Conservation (phyloP, 768 basidiomycete genomes). For the Boletus eberwhitei region DNA sequence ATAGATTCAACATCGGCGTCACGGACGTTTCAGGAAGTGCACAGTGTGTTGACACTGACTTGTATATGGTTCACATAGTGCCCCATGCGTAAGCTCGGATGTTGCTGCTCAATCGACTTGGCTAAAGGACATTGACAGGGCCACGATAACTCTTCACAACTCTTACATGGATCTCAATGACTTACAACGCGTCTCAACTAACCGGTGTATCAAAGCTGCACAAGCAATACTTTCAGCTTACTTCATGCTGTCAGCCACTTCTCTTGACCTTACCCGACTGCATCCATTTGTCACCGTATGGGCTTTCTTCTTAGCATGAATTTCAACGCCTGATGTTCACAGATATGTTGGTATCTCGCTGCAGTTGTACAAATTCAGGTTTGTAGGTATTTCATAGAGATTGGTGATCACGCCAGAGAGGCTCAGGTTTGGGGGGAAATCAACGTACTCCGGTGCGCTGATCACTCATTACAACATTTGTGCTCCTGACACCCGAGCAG, state of each 20-base stretch:
- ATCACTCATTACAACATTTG: not conserved
- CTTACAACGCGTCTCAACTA: conserved; percentile 59
- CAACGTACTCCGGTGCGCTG: conserved; percentile 67
- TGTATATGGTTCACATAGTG: conserved; percentile 83
- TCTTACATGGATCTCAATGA: conserved; percentile 76
- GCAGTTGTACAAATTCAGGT: conserved; percentile 83
- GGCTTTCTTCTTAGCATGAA: conserved; percentile 5
- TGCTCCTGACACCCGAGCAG: conserved; percentile 35
- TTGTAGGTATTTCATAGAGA: conserved; percentile 83
- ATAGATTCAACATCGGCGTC: conserved; percentile 60
- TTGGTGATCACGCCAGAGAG: conserved; percentile 69
- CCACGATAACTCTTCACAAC: conserved; percentile 83
- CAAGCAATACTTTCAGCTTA: conserved; percentile 71
- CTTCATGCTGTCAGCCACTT: conserved; percentile 76
- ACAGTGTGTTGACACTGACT: conserved; percentile 69
- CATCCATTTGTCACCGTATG: conserved; percentile 82
- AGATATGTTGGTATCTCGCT: conserved; percentile 92
- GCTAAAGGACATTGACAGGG: conserved; percentile 43
- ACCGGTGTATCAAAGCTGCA: conserved; percentile 71
- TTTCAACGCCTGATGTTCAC: conserved; percentile 15
- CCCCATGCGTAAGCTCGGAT: conserved; percentile 69
- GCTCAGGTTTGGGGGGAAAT: conserved; percentile 85
- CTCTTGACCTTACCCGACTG: conserved; percentile 72
- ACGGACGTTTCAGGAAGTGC: conserved; percentile 54
- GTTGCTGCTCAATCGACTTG: conserved; percentile 1